A percentile compares a stretch with the other conserved stretches of the same genome.
phyloP scores from a whole-genome alignment of 257 asterid genomes.

The Nicotiana obtusifolia region DNA sequence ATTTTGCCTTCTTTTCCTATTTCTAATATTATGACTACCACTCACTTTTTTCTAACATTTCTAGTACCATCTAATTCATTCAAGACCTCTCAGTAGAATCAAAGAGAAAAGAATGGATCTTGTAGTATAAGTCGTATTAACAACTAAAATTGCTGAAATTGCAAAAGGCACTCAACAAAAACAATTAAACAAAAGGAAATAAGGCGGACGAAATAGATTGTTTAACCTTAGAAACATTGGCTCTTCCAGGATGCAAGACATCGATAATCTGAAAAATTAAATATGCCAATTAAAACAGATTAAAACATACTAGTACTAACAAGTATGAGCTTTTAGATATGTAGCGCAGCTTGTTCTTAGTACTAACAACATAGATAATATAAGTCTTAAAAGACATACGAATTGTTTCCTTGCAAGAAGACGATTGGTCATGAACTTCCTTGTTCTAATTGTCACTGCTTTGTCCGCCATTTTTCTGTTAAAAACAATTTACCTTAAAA shows the following conservation, averaged over 20 bases:
- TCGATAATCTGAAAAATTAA: slow-evolving; percentile 37
- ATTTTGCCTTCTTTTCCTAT: no score
- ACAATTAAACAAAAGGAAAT: not conserved
- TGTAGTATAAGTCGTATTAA: not conserved
- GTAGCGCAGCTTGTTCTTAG: not conserved
- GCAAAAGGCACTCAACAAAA: not conserved
- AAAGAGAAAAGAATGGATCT: no score
- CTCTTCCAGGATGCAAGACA: slow-evolving; percentile 66
- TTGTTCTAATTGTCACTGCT: slow-evolving; percentile 57
- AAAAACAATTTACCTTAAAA: not conserved
- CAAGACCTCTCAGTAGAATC: no score
- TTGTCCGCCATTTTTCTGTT: slow-evolving; percentile 53
- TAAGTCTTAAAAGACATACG: slow-evolving; percentile 19
- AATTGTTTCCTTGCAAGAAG: slow-evolving; percentile 72
- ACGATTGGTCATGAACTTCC: slow-evolving; percentile 74
- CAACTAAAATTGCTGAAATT: not conserved
- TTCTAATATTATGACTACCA: no score
- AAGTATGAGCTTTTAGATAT: not conserved
- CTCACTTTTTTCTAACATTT: no score
- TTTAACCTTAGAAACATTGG: slow-evolving; percentile 64
- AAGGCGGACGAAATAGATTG: not conserved
- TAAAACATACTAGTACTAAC: not conserved
- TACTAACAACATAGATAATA: not conserved
- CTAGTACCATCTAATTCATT: no score
- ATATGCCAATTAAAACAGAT: not conserved